Percentiles rank a stretch among this genome's conserved stretches.
Evolutionary conservation across 106 monocot genomes (phyloP).

Genomic region (Dendrobium officinale): DNA sequence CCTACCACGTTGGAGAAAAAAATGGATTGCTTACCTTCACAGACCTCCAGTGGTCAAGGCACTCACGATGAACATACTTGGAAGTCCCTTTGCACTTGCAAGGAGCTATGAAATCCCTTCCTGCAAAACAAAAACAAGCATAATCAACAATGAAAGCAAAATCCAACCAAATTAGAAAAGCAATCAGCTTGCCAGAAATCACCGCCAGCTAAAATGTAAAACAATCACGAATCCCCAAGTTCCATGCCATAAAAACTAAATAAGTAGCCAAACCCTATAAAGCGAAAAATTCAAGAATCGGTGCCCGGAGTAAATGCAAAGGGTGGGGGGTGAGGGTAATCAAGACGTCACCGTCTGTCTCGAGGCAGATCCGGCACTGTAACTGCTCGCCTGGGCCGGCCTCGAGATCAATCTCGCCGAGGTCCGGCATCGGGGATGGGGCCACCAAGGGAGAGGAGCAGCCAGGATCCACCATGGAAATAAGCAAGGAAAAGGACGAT

Average conservation of each 20-base stretch:
- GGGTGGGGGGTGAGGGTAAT: neutral
- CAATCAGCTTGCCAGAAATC: neutral
- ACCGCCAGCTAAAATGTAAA: neutral
- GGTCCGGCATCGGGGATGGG: slow-evolving; percentile 13
- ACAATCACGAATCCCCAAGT: neutral
- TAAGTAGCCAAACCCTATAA: slow-evolving; percentile 1
- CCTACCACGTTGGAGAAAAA: neutral
- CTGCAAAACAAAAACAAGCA: slow-evolving; percentile 23
- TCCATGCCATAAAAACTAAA: neutral
- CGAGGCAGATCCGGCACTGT: slow-evolving; percentile 80
- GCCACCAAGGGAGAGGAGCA: slow-evolving; percentile 30
- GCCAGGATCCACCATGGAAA: slow-evolving; percentile 23
- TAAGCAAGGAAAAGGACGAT: neutral
- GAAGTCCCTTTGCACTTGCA: slow-evolving; percentile 81
- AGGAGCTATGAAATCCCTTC: slow-evolving; percentile 77
- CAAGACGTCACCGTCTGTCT: slow-evolving; percentile 39
- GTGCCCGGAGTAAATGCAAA: neutral
- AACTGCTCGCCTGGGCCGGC: slow-evolving; percentile 52
- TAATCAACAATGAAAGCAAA: neutral
- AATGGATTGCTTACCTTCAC: slow-evolving; percentile 32
- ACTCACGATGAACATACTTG: slow-evolving; percentile 73
- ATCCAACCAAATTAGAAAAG: neutral
- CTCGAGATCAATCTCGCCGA: slow-evolving; percentile 53
- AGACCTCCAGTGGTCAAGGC: slow-evolving; percentile 70
- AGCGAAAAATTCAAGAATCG: slow-evolving; percentile 3